Evolutionary conservation across 2,329 filamentous ascomycete species (phyloP).

Genomic region (Epichloe sp.): DNA sequence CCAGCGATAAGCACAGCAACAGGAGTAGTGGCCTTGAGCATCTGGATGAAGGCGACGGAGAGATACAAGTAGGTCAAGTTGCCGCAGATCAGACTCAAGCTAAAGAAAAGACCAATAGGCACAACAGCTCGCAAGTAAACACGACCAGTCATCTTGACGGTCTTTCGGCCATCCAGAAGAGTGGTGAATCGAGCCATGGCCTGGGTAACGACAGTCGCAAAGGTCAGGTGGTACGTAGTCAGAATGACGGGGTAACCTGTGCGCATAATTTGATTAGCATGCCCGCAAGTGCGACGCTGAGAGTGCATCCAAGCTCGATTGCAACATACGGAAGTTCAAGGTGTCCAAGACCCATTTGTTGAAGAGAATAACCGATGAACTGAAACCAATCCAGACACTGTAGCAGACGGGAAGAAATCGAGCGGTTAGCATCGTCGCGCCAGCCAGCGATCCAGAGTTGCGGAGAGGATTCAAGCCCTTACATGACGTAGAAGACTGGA

Average conservation of each 20-base stretch:
- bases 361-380: constrained; percentile 92
- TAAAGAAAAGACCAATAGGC: constrained; percentile 92
- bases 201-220: constrained; percentile 91
- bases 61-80: constrained; percentile 94
- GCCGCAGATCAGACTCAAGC: constrained; percentile 87
- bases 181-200: constrained; percentile 79
- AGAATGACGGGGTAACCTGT: constrained; percentile 64
- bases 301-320: not conserved
- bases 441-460: not conserved
- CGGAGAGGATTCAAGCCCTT: constrained; percentile 18
- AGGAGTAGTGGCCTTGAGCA: constrained; percentile 97
- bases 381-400: constrained; percentile 85
- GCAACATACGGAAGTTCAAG: constrained; percentile 51
- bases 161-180: constrained; percentile 85
- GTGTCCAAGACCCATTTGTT: constrained; percentile 97
- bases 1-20: constrained; percentile 84
- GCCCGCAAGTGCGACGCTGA: not conserved
- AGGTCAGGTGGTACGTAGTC: constrained; percentile 89
- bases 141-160: constrained; percentile 90
- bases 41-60: constrained; percentile 94
- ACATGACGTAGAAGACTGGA: constrained; percentile 74
- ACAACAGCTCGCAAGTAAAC: constrained; percentile 90
- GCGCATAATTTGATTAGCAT: not conserved
- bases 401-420: not conserved
- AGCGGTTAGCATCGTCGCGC: not conserved